Evolutionary conservation across 2,329 filamentous ascomycete genomes (phyloP).

Genomic region (Trichoderma sp.): DNA sequence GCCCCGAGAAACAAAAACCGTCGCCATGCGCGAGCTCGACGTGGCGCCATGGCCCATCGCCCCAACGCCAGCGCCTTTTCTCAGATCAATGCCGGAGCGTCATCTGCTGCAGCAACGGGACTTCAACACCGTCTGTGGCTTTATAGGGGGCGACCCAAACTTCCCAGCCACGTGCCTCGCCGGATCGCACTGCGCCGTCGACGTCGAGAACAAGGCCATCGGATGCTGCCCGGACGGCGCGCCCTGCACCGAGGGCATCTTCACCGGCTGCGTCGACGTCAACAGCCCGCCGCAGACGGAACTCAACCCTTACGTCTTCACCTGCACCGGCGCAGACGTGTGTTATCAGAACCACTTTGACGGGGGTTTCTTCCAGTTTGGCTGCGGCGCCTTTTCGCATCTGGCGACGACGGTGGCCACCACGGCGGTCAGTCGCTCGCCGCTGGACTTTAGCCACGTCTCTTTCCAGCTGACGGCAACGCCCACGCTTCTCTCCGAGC

Average conservation of each 20-base stretch:
- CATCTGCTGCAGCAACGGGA: slow-evolving; percentile 39
- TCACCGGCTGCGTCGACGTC: slow-evolving; percentile 57
- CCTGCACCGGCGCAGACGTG: slow-evolving; percentile 52
- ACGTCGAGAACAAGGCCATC: slow-evolving; percentile 50
- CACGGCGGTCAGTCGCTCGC: slow-evolving; percentile 45
- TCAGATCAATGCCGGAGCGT: slow-evolving; percentile 24
- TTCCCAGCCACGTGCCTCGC: slow-evolving; percentile 59
- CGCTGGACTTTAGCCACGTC: slow-evolving; percentile 40
- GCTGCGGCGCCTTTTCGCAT: slow-evolving; percentile 52
- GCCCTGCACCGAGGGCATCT: slow-evolving; percentile 56
- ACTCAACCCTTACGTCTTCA: slow-evolving; percentile 58
- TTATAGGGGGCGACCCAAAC: slow-evolving; percentile 52
- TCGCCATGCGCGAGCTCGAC: slow-evolving; percentile 41
- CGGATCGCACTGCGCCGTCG: slow-evolving; percentile 60
- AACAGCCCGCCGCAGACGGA: slow-evolving; percentile 52
- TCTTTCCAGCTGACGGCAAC: slow-evolving; percentile 44
- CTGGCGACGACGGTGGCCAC: slow-evolving; percentile 52
- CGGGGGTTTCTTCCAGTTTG: slow-evolving; percentile 58
- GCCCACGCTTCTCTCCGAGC: slow-evolving; percentile 41
- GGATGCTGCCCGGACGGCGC: slow-evolving; percentile 57
- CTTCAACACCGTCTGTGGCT: slow-evolving; percentile 59
- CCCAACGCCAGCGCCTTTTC: slow-evolving; percentile 43
- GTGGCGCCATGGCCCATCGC: slow-evolving; percentile 42
- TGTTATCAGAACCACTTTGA: slow-evolving; percentile 59
- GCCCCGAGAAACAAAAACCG: slow-evolving; percentile 43